Evolutionary conservation across 2,329 filamentous ascomycete species (phyloP).

Genomic region (Coniella lustricola): DNA sequence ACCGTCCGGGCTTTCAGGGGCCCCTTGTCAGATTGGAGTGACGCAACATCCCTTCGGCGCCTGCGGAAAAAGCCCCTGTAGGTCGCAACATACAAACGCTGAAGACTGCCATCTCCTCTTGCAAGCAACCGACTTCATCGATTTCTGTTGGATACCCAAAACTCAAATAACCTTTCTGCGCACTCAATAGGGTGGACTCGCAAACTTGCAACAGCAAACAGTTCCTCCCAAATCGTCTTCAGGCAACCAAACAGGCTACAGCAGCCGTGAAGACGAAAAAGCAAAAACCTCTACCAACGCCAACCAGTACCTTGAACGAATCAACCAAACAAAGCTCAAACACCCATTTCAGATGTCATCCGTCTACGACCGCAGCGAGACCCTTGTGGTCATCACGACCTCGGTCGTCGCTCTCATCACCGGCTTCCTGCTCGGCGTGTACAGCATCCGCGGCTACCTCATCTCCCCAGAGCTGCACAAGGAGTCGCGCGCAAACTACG

Average conservation of each 20-base stretch:
- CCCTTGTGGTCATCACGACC: constrained; percentile 58
- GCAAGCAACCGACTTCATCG: too few species aligned
- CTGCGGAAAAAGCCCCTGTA: background rate
- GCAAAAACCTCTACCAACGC: too few species aligned
- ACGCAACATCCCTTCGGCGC: constrained; percentile 6
- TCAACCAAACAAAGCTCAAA: background rate
- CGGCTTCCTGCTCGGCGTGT: constrained; percentile 77
- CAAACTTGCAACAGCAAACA: too few species aligned
- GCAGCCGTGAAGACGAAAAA: too few species aligned
- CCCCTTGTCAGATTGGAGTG: constrained; percentile 9
- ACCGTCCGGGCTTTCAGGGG: background rate
- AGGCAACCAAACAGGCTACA: too few species aligned
- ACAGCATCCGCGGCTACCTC: constrained; percentile 55
- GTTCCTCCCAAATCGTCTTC: too few species aligned
- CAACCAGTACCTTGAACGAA: too few species aligned
- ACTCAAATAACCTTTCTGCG: too few species aligned
- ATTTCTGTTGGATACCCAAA: too few species aligned
- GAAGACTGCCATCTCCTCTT: too few species aligned
- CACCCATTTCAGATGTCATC: constrained; percentile 4
- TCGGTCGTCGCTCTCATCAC: constrained; percentile 66
- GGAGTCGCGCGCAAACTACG: constrained; percentile 48
- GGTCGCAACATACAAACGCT: too few species aligned
- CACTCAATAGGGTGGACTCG: too few species aligned
- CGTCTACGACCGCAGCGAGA: constrained; percentile 1
- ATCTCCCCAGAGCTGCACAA: constrained; percentile 48